These are phyloP conservation scores for Phyllosticta citribraziliensis DNA, from an alignment of 2,329 filamentous ascomycete species.

Conservation along the genomic window DNA sequence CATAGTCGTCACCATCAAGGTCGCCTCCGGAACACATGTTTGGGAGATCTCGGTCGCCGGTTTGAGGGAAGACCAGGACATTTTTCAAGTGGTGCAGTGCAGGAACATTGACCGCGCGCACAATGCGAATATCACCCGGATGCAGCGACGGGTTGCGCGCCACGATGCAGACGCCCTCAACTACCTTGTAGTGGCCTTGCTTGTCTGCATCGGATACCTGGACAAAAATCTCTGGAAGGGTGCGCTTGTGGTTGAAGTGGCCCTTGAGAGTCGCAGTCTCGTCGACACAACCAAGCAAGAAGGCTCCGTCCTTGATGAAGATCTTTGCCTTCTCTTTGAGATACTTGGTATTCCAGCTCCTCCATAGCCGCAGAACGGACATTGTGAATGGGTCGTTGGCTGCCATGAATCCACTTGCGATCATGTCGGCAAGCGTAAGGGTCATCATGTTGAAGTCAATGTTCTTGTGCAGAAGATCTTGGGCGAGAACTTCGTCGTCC, in stretches of 20 bases:
- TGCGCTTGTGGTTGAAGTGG: conserved; percentile 46
- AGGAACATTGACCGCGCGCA: conserved; percentile 68
- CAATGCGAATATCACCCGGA: conserved; percentile 81
- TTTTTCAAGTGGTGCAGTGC: conserved; percentile 68
- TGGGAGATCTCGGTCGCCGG: conserved; percentile 72
- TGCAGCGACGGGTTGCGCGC: conserved; percentile 92
- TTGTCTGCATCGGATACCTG: conserved; percentile 58
- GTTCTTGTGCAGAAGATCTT: conserved; percentile 59
- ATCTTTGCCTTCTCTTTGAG: conserved; percentile 91
- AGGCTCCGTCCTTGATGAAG: conserved; percentile 70
- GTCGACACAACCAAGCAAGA: conserved; percentile 80
- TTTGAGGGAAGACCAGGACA: conserved; percentile 78
- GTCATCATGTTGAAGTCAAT: conserved; percentile 82
- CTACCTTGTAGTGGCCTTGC: conserved; percentile 48
- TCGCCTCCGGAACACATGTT: conserved; percentile 97
- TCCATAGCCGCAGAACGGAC: conserved; percentile 74
- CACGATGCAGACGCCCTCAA: conserved; percentile 70
- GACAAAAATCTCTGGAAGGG: conserved; percentile 79
- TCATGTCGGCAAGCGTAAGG: conserved; percentile 62
- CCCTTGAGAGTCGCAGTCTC: conserved; percentile 70
- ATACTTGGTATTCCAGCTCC: conserved; percentile 77
- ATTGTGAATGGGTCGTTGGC: conserved; percentile 68
- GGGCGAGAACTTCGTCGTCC: conserved; percentile 52
- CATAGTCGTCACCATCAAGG: conserved; percentile 90
- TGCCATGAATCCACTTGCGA: conserved; percentile 69